Evolutionary conservation across 2,329 filamentous ascomycete genomes (phyloP).

Genomic region (Aspergillus fumigatiaffinis): DNA sequence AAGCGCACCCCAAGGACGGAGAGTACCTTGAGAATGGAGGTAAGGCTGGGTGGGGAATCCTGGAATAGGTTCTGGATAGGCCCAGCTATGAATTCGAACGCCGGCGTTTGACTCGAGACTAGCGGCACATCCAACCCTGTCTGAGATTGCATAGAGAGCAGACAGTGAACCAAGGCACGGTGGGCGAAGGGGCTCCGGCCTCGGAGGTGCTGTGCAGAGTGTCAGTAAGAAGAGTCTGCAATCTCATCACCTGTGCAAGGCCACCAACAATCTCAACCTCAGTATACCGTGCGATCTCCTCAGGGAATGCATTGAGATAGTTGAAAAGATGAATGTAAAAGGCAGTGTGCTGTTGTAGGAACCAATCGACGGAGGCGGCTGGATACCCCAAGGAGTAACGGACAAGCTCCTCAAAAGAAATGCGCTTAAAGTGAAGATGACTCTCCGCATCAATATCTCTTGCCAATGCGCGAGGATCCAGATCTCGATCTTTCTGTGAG

Average conservation of each 20-base stretch:
- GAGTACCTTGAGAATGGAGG: constrained; percentile 33
- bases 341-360: constrained; percentile 35
- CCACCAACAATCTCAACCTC: constrained; percentile 36
- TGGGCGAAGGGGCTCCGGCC: constrained; percentile 36
- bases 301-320: constrained; percentile 29
- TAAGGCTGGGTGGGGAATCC: constrained; percentile 27
- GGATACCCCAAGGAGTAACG: constrained; percentile 37
- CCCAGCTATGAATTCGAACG: constrained; percentile 35
- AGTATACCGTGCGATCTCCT: constrained; percentile 28
- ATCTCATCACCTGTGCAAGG: neutral
- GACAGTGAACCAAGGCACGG: constrained; percentile 29
- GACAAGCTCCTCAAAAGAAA: constrained; percentile 39
- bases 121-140: constrained; percentile 10
- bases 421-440: constrained; percentile 35
- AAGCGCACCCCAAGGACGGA: constrained; percentile 35
- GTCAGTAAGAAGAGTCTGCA: neutral
- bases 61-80: constrained; percentile 38
- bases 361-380: constrained; percentile 34
- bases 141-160: constrained; percentile 21
- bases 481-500: constrained; percentile 14
- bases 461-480: constrained; percentile 26
- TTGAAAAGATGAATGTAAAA: constrained; percentile 31
- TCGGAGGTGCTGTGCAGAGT: constrained; percentile 29
- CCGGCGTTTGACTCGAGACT: constrained; percentile 7
- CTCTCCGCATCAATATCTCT: constrained; percentile 36